Percentiles rank a stretch among this genome's conserved stretches.
Conservation (phyloP, 345 rosid genomes). For the Kernera saxatilis region DNA sequence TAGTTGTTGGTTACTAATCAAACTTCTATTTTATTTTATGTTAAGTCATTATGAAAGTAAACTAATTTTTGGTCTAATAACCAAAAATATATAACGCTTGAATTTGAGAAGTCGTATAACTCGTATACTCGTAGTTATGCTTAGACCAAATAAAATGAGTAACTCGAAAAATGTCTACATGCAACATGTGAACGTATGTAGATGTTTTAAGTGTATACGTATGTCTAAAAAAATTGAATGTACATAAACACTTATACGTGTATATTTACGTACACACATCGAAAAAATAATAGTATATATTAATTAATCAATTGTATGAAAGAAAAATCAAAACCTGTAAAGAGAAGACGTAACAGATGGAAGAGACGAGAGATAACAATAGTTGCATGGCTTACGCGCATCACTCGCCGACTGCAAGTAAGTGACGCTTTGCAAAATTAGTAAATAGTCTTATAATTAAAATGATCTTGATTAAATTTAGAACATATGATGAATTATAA, state of each 20-base stretch:
- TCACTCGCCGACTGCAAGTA: conserved; percentile 25
- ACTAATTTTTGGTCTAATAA: no score
- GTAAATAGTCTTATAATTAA: not conserved
- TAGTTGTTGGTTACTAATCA: not conserved
- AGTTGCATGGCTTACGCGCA: conserved; percentile 65
- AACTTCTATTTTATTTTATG: not conserved
- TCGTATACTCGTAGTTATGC: not conserved
- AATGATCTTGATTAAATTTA: not conserved
- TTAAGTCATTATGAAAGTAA: not conserved
- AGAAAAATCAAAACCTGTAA: conserved; percentile 6
- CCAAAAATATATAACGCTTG: not conserved
- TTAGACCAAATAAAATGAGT: not conserved
- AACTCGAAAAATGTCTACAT: not conserved
- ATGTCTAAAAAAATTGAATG: not conserved
- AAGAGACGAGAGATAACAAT: not conserved
- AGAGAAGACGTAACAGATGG: conserved; percentile 6
- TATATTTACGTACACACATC: not conserved
- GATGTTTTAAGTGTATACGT: not conserved
- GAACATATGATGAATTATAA: not conserved
- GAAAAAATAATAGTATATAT: not conserved
- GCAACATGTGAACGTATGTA: not conserved
- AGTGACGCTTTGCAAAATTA: conserved; percentile 35
- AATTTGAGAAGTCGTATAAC: not conserved
- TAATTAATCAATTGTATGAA: not conserved
- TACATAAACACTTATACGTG: not conserved